These are phyloP conservation scores for Rhynchospora breviuscula DNA, from an alignment of 176 grass and related monocot genomes.

Conservation along the genomic window DNA sequence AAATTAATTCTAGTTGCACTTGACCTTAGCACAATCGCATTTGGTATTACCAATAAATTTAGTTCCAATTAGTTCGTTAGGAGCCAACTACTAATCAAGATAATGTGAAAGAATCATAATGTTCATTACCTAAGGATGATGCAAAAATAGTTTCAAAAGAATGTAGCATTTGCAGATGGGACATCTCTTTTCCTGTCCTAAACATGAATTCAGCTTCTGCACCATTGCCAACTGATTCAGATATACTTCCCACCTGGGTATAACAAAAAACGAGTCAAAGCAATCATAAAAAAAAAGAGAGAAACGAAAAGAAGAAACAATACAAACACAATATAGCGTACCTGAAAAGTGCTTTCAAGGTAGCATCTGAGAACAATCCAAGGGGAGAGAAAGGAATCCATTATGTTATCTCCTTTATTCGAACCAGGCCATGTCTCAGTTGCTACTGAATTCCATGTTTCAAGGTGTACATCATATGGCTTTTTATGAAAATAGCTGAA, in stretches of 20 bases:
- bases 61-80: neutral
- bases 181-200: constrained; percentile 64
- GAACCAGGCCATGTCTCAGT: constrained; percentile 62
- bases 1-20: neutral
- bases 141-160: constrained; percentile 59
- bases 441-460: constrained; percentile 41
- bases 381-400: constrained; percentile 54
- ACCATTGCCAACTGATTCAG: constrained; percentile 68
- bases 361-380: constrained; percentile 78
- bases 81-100: constrained; percentile 15
- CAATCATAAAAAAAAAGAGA: neutral
- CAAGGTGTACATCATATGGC: constrained; percentile 37
- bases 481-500: constrained; percentile 41
- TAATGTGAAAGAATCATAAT: constrained; percentile 5
- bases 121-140: constrained; percentile 50
- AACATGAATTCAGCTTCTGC: constrained; percentile 72
- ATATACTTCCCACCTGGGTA: constrained; percentile 53
- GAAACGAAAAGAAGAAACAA: neutral
- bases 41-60: neutral
- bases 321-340: constrained; percentile 23
- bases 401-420: constrained; percentile 23
- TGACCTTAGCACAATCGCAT: neutral
- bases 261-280: constrained; percentile 2
- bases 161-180: constrained; percentile 39
- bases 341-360: constrained; percentile 97